Evolutionary conservation across 495 filamentous ascomycete species (phyloP).

Genomic region (Umbilicaria muhlenbergii): DNA sequence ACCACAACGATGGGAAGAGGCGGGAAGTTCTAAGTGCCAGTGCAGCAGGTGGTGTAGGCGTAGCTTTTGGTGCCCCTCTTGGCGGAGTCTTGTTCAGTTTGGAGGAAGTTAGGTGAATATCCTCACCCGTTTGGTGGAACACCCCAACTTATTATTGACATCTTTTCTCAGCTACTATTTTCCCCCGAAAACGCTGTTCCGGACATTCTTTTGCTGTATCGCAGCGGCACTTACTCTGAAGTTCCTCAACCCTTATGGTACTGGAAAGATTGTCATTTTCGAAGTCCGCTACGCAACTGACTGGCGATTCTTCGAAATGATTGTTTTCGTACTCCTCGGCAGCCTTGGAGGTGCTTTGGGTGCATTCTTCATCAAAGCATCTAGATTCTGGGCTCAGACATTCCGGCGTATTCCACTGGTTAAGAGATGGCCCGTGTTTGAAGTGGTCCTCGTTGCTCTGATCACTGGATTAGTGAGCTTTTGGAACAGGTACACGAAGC

Average conservation of each 20-base stretch:
- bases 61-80: conserved; percentile 88
- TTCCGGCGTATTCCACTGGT: conserved; percentile 72
- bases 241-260: conserved; percentile 92
- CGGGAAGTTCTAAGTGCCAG: conserved; percentile 87
- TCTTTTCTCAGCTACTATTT: conserved; percentile 61
- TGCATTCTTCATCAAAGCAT: conserved; percentile 94
- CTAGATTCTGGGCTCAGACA: conserved; percentile 68
- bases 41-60: conserved; percentile 83
- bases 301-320: conserved; percentile 88
- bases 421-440: conserved; percentile 70
- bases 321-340: conserved; percentile 70
- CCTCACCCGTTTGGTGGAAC: neutral
- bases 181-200: conserved; percentile 93
- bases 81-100: conserved; percentile 87
- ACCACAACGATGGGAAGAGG: conserved; percentile 78
- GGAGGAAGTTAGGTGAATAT: conserved; percentile 61
- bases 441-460: conserved; percentile 77
- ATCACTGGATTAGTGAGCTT: conserved; percentile 74
- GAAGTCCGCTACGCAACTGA: conserved; percentile 84
- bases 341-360: conserved; percentile 71
- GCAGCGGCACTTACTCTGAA: conserved; percentile 78
- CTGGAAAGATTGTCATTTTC: conserved; percentile 90
- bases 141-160: neutral
- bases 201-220: conserved; percentile 98
- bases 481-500: conserved; percentile 84